Percentiles rank a stretch among this genome's conserved stretches.
Conservation (phyloP, 164 flowering plant genomes). For the Echeveria elegans region DNA sequence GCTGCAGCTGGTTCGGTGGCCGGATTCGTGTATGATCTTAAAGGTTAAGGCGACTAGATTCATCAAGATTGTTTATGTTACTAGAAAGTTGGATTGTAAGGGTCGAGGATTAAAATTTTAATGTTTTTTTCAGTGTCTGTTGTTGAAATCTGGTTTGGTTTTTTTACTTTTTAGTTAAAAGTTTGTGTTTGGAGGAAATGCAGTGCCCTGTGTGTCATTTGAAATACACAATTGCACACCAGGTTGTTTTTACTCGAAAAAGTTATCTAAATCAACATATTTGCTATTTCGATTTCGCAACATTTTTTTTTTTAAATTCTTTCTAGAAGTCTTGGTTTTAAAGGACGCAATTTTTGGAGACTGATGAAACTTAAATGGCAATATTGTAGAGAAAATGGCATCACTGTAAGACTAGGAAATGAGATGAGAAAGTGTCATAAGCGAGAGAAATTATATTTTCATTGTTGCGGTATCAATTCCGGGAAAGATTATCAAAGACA, state of each 20-base stretch:
- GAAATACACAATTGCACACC: neutral
- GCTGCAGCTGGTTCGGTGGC: slow-evolving; percentile 54
- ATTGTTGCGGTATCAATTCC: neutral
- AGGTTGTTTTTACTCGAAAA: neutral
- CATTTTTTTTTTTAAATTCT: no score
- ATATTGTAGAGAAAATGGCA: no score
- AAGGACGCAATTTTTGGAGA: no score
- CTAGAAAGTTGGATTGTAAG: neutral
- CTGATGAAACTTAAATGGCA: no score
- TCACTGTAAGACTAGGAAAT: no score
- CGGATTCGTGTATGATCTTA: slow-evolving; percentile 39
- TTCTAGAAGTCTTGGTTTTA: no score
- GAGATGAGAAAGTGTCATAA: no score
- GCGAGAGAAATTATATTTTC: neutral
- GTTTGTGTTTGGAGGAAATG: neutral
- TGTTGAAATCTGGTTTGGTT: neutral
- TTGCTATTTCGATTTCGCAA: no score
- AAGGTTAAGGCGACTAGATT: slow-evolving; percentile 15
- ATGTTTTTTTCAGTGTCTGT: neutral
- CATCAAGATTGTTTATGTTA: neutral
- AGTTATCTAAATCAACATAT: no score
- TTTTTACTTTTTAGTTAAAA: neutral
- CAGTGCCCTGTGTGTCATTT: neutral
- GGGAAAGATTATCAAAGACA: neutral
- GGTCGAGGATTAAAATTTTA: neutral